phyloP scores from a whole-genome alignment of 2,329 filamentous ascomycete genomes.

The Ustulina deusta region DNA sequence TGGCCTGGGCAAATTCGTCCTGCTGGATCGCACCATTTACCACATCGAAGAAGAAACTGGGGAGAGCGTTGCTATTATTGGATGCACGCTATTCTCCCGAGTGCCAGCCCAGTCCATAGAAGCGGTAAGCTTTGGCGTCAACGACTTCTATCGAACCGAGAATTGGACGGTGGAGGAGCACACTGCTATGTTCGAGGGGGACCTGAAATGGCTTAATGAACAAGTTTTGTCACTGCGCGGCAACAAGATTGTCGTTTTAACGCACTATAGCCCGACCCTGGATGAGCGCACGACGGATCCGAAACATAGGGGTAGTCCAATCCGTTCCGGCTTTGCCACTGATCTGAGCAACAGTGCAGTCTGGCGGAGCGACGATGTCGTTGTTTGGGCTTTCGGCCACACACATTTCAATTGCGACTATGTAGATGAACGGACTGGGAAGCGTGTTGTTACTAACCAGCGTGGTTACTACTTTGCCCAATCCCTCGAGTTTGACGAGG shows the following conservation, averaged over 20 bases:
- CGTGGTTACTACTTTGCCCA: slow-evolving; percentile 55
- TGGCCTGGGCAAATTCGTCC: slow-evolving; percentile 53
- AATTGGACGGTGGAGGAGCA: slow-evolving; percentile 56
- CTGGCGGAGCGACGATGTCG: not conserved
- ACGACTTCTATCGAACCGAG: slow-evolving; percentile 64
- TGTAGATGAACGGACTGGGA: slow-evolving; percentile 45
- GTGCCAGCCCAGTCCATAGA: slow-evolving; percentile 55
- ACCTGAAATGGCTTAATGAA: slow-evolving; percentile 59
- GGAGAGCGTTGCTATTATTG: slow-evolving; percentile 54
- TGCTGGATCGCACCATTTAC: slow-evolving; percentile 52
- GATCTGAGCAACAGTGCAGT: slow-evolving; percentile 49
- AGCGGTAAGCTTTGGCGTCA: slow-evolving; percentile 58
- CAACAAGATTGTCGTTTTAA: slow-evolving; percentile 53
- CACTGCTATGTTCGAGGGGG: slow-evolving; percentile 53
- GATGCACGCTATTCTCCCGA: slow-evolving; percentile 63
- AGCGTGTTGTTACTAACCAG: slow-evolving; percentile 57
- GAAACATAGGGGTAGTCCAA: slow-evolving; percentile 48
- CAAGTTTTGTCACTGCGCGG: slow-evolving; percentile 44
- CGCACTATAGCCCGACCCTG: slow-evolving; percentile 58
- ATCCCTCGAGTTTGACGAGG: slow-evolving; percentile 2
- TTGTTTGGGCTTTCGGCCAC: slow-evolving; percentile 62
- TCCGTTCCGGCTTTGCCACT: slow-evolving; percentile 54
- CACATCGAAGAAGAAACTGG: slow-evolving; percentile 46
- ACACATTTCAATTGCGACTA: slow-evolving; percentile 62
- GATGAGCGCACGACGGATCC: slow-evolving; percentile 53